Percentiles rank a stretch among this genome's conserved stretches.
These are phyloP conservation scores for Eucalyptus grandis DNA, from an alignment of 345 rosid species.

Conservation along the genomic window DNA sequence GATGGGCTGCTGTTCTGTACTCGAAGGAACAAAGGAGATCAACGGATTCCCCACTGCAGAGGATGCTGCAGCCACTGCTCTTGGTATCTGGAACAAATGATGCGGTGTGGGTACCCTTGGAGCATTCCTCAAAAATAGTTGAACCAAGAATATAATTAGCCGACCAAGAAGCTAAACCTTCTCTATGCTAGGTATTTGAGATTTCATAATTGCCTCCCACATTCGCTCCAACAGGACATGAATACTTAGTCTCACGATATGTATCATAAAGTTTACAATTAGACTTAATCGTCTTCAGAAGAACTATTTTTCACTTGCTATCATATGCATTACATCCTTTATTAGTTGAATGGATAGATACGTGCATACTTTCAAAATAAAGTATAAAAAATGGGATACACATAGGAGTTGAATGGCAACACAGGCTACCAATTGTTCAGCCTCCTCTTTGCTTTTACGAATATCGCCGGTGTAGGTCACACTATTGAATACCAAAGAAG, in stretches of 20 bases:
- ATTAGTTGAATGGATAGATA: background rate
- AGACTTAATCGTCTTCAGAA: background rate
- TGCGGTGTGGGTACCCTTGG: background rate
- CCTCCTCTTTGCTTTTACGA: background rate
- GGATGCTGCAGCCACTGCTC: background rate
- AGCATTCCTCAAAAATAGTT: background rate
- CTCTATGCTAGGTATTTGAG: background rate
- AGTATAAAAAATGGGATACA: background rate
- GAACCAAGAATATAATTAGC: background rate
- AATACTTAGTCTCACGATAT: background rate
- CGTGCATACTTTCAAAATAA: background rate
- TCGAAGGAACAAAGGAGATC: background rate
- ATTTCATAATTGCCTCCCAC: background rate
- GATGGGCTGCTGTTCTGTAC: background rate
- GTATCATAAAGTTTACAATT: background rate
- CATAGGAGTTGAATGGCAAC: background rate
- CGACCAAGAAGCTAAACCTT: background rate
- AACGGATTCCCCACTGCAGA: background rate
- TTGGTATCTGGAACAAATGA: background rate
- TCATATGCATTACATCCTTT: background rate
- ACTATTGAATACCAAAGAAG: background rate
- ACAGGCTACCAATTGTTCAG: background rate
- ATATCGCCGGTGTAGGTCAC: background rate
- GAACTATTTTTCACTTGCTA: background rate
- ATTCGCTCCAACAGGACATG: background rate